Percentiles rank a stretch among this genome's conserved stretches.
Evolutionary conservation across 768 basidiomycete genomes (phyloP).

Genomic region (Russula sp.): DNA sequence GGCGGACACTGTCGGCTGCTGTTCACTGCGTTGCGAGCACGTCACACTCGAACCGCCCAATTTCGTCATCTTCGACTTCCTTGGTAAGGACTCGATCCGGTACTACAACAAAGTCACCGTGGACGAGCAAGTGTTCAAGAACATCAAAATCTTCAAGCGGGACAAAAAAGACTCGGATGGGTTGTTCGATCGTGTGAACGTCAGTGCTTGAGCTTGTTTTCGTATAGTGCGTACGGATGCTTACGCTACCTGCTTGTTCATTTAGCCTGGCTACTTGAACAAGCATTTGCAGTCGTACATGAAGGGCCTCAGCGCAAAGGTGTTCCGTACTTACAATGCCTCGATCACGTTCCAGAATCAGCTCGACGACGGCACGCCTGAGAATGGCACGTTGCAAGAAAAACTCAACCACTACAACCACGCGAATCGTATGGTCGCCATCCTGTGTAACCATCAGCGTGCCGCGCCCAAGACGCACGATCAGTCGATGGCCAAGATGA

Average conservation of each 20-base stretch:
- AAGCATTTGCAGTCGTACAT: slow-evolving; percentile 91
- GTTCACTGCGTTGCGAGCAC: slow-evolving; percentile 94
- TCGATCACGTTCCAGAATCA: slow-evolving; percentile 93
- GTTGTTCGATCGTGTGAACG: slow-evolving; percentile 92
- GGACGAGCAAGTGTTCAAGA: slow-evolving; percentile 93
- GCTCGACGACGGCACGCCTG: slow-evolving; percentile 66
- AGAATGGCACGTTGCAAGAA: slow-evolving; percentile 78
- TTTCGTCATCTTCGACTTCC: slow-evolving; percentile 90
- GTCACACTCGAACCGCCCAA: slow-evolving; percentile 87
- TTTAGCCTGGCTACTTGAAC: slow-evolving; percentile 77
- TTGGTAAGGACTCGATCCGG: slow-evolving; percentile 98
- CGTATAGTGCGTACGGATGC: not conserved
- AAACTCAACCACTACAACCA: slow-evolving; percentile 96
- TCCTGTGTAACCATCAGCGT: slow-evolving; percentile 98
- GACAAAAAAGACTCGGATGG: slow-evolving; percentile 84
- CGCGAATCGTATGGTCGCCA: slow-evolving; percentile 94
- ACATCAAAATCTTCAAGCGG: slow-evolving; percentile 94
- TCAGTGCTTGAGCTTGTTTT: slow-evolving; percentile 37
- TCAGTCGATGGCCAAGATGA: slow-evolving; percentile 91
- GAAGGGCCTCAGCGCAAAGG: slow-evolving; percentile 97
- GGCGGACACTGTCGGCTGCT: slow-evolving; percentile 98
- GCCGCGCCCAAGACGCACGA: slow-evolving; percentile 89
- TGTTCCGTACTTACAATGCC: slow-evolving; percentile 99
- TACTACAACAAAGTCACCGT: slow-evolving; percentile 92
- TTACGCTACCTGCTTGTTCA: not conserved